A percentile compares a stretch with the other conserved stretches of the same genome.
phyloP scores from a whole-genome alignment of 805 yeast genomes.

The Kodamaea neixiangensis region DNA sequence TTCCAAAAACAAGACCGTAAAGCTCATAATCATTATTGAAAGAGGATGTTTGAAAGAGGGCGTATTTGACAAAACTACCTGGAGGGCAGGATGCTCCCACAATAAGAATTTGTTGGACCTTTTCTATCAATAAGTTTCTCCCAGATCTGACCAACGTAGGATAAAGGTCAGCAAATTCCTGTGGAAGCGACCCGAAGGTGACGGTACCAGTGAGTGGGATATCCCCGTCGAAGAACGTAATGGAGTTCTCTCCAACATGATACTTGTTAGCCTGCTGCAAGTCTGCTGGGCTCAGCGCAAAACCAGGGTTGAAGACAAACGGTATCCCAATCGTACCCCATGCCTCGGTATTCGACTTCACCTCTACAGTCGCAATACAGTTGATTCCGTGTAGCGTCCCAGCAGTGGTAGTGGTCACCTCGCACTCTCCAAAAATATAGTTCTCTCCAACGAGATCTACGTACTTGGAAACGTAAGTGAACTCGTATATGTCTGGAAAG shows the following conservation, averaged over 20 bases:
- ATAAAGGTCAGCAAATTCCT: not conserved
- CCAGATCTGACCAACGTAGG: not conserved
- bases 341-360: slow-evolving; percentile 15
- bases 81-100: not conserved
- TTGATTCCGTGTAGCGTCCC: slow-evolving; percentile 7
- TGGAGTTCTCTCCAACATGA: slow-evolving; percentile 14
- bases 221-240: slow-evolving; percentile 20
- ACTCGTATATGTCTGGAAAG: slow-evolving; percentile 20
- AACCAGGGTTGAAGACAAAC: slow-evolving; percentile 22
- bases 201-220: slow-evolving; percentile 14
- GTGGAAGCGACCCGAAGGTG: slow-evolving; percentile 5
- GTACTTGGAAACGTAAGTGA: slow-evolving; percentile 11
- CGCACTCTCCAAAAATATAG: slow-evolving; percentile 24
- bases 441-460: slow-evolving; percentile 11
- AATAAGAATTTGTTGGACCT: not conserved
- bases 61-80: not conserved
- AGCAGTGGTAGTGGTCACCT: slow-evolving; percentile 11
- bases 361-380: slow-evolving; percentile 15
- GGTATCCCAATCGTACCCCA: slow-evolving; percentile 18
- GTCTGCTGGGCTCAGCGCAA: slow-evolving; percentile 13
- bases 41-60: too few relatives aligned
- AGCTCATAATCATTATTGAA: not conserved
- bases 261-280: slow-evolving; percentile 10
- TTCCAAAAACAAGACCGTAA: not conserved
- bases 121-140: not conserved